Evolutionary conservation across 1,284 basidiomycete genomes (phyloP), one percentile per base, ranked within the genome.

Genomic region (Moesziomyces aphidis): DNA sequence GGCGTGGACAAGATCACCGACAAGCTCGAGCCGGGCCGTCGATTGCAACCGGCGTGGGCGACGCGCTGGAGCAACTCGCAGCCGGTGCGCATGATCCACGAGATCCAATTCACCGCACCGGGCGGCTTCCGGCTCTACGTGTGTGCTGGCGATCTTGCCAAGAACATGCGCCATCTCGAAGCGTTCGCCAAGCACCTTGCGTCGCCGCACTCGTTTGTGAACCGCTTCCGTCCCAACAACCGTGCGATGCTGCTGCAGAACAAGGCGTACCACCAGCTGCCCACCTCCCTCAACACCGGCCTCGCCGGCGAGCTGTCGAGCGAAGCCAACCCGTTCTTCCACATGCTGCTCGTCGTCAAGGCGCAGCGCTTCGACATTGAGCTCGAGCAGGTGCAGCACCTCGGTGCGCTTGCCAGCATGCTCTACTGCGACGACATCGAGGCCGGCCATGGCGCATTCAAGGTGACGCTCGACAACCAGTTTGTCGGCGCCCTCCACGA

Each of bases 81-180:
- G 34, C 89, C 90, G 3, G 85, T 89, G 52, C 88, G 92, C 61
- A 86, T 93, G 34, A 91, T 92, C 55, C 90, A 92, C 72, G 81
- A 91, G 47, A 85, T 91, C 45, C 89, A 89, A 4, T 87, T 91
- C 13, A 90, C 93, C 74, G 87, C 87, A 10, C 80, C 80, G 3
- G 80, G 80, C 46, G 89, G 90, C n/a, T 93, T 91, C 87, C 91
- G 92, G 77, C 59, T 93, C 34, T 85, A 93, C 49, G 85, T 92
- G 15, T 92, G 92, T 82, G 85, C 88, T 0, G 92, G 92, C 9
- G 86, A 90, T 64, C 83, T 88, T 8, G 85, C 50, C 46, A 50
- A 59, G 46, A 80, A 74, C 51, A 54, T 55, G 58, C 52, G 49
- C 13, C 61, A 73, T 28, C 69, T 82, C 50, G 44, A 67, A 51